phyloP scores from a whole-genome alignment of 352 stramenopile species.

The Pythium biforme region DNA sequence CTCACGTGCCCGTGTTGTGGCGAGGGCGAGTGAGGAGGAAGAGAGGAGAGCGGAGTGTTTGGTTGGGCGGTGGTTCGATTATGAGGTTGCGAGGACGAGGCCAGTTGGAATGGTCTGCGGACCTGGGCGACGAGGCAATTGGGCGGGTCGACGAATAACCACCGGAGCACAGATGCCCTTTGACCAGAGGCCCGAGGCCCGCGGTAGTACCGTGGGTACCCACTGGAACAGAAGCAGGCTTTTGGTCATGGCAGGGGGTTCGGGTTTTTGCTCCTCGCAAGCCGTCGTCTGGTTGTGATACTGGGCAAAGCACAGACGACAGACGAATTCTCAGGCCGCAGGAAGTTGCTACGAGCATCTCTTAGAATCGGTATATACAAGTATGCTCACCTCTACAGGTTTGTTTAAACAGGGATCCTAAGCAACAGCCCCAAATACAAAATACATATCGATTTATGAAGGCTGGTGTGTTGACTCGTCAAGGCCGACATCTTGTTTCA shows the following conservation, averaged over 20 bases:
- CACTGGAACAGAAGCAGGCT: slow-evolving; percentile 13
- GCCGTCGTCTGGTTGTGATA: slow-evolving; percentile 7
- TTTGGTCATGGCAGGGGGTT: slow-evolving; percentile 1
- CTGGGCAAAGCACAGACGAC: not conserved
- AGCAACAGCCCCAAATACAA: not conserved
- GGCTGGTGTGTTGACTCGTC: not conserved
- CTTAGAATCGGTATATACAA: not conserved
- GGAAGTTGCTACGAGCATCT: not conserved
- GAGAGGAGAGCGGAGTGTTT: not conserved
- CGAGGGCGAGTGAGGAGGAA: not conserved
- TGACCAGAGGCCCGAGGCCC: not conserved
- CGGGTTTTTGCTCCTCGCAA: slow-evolving; percentile 2
- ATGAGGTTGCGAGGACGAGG: not conserved
- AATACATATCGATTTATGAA: not conserved
- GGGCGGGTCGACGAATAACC: not conserved
- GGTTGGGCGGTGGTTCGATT: slow-evolving; percentile 7
- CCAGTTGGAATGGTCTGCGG: not conserved
- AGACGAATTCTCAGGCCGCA: slow-evolving; percentile 1
- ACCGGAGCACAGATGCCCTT: not conserved
- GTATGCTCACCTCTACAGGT: not conserved
- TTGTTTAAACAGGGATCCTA: not conserved
- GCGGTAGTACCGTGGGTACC: slow-evolving; percentile 15
- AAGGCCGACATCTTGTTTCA: not conserved
- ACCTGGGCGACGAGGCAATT: slow-evolving; percentile 4
- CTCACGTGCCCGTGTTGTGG: not conserved